Evolutionary conservation across 169 alveolate species (phyloP), one percentile per base, ranked within the genome.

Genomic region (Cryptosporidium xiaoi): DNA sequence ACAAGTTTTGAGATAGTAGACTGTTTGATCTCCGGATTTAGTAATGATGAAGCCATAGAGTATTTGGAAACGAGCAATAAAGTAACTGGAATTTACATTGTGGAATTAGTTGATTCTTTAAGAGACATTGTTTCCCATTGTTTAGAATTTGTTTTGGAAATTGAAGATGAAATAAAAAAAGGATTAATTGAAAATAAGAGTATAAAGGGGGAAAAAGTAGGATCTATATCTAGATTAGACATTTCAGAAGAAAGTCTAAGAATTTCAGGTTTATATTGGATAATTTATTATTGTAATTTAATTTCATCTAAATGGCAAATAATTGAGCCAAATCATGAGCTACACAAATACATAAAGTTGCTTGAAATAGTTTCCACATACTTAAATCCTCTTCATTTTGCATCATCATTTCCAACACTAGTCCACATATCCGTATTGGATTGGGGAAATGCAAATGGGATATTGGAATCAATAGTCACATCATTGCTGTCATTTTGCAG

Each of bases 291-390:
- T 36, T 77, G 66, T 20, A 40, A 29, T 24, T 60, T 71, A 24
- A 77, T 77, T 15, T 77, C 71, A 60, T 77, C 87, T 2, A 77
- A 77, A 62, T 77, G 87, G 87, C 71, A 60, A 46, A 62, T 77
- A 24, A 60, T 46, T 29, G 87, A 77, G 16, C 87, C 87, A 31
- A 71, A 77, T 60, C 50, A 60, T 12, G 87, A 77, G 10, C 69
- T 60, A 8, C 55, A 44, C 18, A 56, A 62, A 56, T 60, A 24
- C 36, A 33, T 60, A 13, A 77, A 62, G 24, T 3, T 58, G 27
- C 29, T 77, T 20, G 77, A 56, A 62, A 60, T 77, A 8, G 64
- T 48, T 7, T 56, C 87, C 2, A 77, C 50, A 20, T 77, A 77
- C 48, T 29, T 77, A 53, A 77, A 77, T 60, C 64, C 87, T 16